Conservation (phyloP, 768 basidiomycete species). For the Paxillus ammoniavirescens region DNA sequence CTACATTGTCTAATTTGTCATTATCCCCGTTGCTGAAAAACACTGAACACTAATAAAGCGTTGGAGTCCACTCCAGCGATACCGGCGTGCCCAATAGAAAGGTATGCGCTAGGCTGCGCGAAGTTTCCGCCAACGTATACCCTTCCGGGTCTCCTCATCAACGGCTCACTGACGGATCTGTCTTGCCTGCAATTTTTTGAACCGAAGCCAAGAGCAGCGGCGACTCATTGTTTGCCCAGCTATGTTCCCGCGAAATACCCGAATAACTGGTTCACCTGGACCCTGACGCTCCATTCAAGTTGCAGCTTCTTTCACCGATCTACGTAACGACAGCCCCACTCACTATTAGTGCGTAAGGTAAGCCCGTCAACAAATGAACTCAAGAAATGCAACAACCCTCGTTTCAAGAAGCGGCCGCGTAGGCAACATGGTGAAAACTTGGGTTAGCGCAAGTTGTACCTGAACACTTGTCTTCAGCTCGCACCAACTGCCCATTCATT, state of each 20-base stretch:
- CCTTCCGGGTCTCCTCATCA: too few relatives aligned
- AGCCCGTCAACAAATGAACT: background rate
- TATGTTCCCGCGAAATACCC: background rate
- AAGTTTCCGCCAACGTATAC: background rate
- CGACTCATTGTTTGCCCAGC: background rate
- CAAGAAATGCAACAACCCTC: background rate
- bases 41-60: background rate
- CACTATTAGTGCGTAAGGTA: background rate
- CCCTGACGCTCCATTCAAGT: background rate
- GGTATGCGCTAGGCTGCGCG: too few relatives aligned
- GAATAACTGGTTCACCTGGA: background rate
- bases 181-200: too few relatives aligned
- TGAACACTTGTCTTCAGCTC: background rate
- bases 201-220: background rate
- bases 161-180: too few relatives aligned
- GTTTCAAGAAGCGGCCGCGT: background rate
- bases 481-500: slow-evolving; percentile 12
- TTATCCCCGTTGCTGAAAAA: background rate
- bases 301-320: background rate
- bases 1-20: background rate
- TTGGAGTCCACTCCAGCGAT: too few relatives aligned
- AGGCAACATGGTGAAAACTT: slow-evolving; percentile 3
- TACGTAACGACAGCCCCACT: slow-evolving; percentile 21
- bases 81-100: too few relatives aligned
- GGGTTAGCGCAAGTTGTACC: background rate